Percentiles rank a stretch among this genome's conserved stretches.
Conservation (phyloP, 176 grass and related monocot species). For the Panicum miliaceum region DNA sequence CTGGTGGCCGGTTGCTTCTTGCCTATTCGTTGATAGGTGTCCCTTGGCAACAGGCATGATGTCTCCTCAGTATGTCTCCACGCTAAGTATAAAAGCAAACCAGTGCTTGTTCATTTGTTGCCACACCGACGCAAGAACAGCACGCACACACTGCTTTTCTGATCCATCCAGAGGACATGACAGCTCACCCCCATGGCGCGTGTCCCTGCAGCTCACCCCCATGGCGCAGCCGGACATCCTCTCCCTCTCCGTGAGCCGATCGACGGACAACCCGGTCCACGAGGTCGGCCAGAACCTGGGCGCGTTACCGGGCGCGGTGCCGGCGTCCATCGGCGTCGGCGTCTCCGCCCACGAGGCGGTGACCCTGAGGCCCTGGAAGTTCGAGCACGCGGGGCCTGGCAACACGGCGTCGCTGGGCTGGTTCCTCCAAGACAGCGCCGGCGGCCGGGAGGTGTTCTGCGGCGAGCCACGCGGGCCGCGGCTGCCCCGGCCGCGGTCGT, state of each 20-base stretch:
- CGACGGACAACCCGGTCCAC: constrained; percentile 64
- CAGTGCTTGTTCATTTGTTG: no score
- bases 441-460: constrained; percentile 76
- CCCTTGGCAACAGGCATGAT: no score
- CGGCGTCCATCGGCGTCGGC: constrained; percentile 33
- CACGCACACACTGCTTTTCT: no score
- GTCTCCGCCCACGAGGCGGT: constrained; percentile 55
- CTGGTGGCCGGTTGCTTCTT: no score
- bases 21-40: no score
- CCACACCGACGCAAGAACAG: no score
- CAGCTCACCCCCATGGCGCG: no score
- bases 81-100: no score
- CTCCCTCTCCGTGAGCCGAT: constrained; percentile 70
- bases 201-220: constrained; percentile 76
- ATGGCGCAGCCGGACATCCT: constrained; percentile 59
- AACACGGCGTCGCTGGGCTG: constrained; percentile 56
- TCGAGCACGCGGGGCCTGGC: constrained; percentile 69
- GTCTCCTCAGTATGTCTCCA: no score
- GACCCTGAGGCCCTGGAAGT: constrained; percentile 70
- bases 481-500: constrained; percentile 48
- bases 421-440: constrained; percentile 62
- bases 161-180: no score
- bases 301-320: constrained; percentile 32
- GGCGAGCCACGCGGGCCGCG: constrained; percentile 55
- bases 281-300: constrained; percentile 57